Base-by-base conservation (phyloP, 768 basidiomycete genomes). In the Lentinus tigrinus region DNA sequence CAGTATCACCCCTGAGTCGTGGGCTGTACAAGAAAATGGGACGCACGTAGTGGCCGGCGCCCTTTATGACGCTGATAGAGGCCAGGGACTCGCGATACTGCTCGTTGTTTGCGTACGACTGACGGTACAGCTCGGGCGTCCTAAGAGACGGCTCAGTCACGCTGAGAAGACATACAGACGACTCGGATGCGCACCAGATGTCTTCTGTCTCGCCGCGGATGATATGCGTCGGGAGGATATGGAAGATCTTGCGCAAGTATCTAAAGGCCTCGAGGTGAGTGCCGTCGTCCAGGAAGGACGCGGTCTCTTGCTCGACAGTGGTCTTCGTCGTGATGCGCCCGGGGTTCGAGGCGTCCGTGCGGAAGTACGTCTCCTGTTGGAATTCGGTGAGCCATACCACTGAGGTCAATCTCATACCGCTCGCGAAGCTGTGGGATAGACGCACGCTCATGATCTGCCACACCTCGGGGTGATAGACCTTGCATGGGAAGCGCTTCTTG, bases 311-410 rank as follows among this genome's bases (percentile, higher is more conserved):
- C 50, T 67, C 61, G 26, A 65, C 52, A 10, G 54, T 65, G 21
- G 66, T 67, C 57, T 67, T 67, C 11, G 60, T 67, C 13, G 64
- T 61, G n/a, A 67, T 42, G 23, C 42, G 58, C 16, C 10, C 61
- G 23, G 39, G 63, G 21, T 37, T 53, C 53, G 51, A 43, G 46
- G 17, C 57, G 52, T 39, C 65, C n/a, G 46, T 13, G 42, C 43
- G 43, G 53, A 54, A 54, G 43, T 43, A 52, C 34, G 50, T 52
- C 23, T 52, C 50, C 50, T 52, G 24, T 16, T 13, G n/a, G n/a
- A n/a, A n/a, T n/a, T n/a, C n/a, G n/a, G n/a, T n/a, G 19, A 51
- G 31, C 31, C 11, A 11, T 31, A 31, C 11, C 6, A 31, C 7
- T 31, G 21, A 26, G 21, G 37, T 19, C 17, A 21, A 24, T 21